Conservation (phyloP, 2,329 filamentous ascomycete genomes). For the Drechslerella dactyloides region DNA sequence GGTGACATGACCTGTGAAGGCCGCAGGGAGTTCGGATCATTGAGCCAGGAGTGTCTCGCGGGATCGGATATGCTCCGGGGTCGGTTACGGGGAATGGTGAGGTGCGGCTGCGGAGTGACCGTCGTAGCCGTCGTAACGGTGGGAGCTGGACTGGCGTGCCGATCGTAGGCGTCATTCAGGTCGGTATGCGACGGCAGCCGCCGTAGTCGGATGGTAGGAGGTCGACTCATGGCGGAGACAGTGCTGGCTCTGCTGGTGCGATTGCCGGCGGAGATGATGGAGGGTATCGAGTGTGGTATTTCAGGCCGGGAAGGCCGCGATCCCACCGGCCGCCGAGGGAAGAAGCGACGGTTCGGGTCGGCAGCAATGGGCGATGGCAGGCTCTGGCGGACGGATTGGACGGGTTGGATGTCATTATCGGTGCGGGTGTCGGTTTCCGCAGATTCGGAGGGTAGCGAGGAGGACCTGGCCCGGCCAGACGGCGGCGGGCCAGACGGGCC, state of each 20-base stretch:
- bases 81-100: conserved; percentile 36
- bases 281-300: conserved; percentile 33
- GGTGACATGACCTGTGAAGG: conserved; percentile 47
- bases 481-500: conserved; percentile 19
- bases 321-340: conserved; percentile 33
- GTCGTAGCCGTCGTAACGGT: neutral
- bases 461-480: conserved; percentile 10
- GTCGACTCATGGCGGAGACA: conserved; percentile 32
- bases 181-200: conserved; percentile 39
- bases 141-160: conserved; percentile 4
- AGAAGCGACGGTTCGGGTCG: conserved; percentile 24
- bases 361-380: neutral
- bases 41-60: conserved; percentile 46
- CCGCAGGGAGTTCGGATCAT: conserved; percentile 26
- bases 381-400: conserved; percentile 7
- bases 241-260: conserved; percentile 27
- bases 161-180: conserved; percentile 39
- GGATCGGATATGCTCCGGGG: conserved; percentile 37
- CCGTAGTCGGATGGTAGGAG: conserved; percentile 47
- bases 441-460: neutral
- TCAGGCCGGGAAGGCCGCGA: conserved; percentile 21
- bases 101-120: conserved; percentile 10
- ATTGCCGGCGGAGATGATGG: conserved; percentile 31
- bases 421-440: conserved; percentile 7
- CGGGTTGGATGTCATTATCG: no score